phyloP scores from a whole-genome alignment of 2,329 filamentous ascomycete species.

The Cordyceps tenuipes region DNA sequence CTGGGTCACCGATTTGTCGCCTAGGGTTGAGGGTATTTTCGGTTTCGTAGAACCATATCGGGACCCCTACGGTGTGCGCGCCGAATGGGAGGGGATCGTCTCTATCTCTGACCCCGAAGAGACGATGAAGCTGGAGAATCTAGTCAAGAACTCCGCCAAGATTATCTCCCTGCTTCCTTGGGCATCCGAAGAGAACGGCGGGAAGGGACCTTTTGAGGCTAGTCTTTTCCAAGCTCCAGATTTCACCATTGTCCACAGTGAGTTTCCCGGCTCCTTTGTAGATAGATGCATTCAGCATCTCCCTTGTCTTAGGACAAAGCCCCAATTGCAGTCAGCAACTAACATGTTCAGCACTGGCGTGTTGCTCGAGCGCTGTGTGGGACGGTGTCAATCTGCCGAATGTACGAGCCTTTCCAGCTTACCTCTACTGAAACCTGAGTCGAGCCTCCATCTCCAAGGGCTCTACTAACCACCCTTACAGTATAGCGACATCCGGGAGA shows the following conservation, averaged over 20 bases:
- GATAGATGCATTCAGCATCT: neutral
- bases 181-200: neutral
- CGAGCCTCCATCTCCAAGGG: neutral
- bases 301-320: neutral
- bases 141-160: neutral
- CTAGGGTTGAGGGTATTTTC: conserved; percentile 49
- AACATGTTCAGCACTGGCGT: neutral
- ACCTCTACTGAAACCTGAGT: neutral
- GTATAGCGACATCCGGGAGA: neutral
- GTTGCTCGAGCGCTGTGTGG: neutral
- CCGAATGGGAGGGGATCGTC: conserved; percentile 53
- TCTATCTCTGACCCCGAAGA: conserved; percentile 58
- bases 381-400: neutral
- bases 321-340: neutral
- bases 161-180: neutral
- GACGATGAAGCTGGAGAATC: conserved; percentile 29
- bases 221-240: neutral
- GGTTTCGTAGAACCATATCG: conserved; percentile 57
- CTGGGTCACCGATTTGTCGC: conserved; percentile 19
- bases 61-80: conserved; percentile 49
- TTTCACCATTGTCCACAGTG: neutral
- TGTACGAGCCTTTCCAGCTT: neutral
- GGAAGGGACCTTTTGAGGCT: neutral
- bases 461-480: neutral
- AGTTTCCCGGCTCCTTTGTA: neutral